Conservation (phyloP, 2,329 filamentous ascomycete species). For the Alternaria ventricosa region DNA sequence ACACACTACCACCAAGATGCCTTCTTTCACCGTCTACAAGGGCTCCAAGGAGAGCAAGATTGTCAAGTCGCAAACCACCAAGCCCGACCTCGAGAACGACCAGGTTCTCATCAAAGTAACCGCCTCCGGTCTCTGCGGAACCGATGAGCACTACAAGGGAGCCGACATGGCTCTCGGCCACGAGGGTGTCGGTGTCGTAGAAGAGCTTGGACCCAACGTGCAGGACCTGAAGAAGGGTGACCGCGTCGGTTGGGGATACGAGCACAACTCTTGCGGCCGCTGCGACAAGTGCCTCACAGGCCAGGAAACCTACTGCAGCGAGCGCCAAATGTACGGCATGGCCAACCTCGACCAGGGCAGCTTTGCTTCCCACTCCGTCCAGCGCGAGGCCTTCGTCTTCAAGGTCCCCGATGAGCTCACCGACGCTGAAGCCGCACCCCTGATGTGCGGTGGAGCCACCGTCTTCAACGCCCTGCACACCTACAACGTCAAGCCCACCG, state of each 20-base stretch:
- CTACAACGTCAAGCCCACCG: slow-evolving; percentile 54
- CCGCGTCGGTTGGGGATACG: slow-evolving; percentile 57
- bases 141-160: slow-evolving; percentile 56
- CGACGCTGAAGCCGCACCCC: slow-evolving; percentile 56
- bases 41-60: slow-evolving; percentile 66
- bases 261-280: slow-evolving; percentile 53
- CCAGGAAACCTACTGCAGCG: slow-evolving; percentile 53
- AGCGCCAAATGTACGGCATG: slow-evolving; percentile 53
- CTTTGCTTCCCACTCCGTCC: slow-evolving; percentile 56
- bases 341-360: slow-evolving; percentile 57
- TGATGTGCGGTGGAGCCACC: slow-evolving; percentile 60
- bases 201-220: slow-evolving; percentile 55
- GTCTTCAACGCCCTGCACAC: slow-evolving; percentile 57
- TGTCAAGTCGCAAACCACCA: slow-evolving; percentile 57
- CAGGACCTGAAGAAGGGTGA: slow-evolving; percentile 58
- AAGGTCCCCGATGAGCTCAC: slow-evolving; percentile 53
- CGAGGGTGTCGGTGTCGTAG: slow-evolving; percentile 62
- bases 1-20: slow-evolving; percentile 33
- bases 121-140: slow-evolving; percentile 71
- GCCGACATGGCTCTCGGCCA: slow-evolving; percentile 60
- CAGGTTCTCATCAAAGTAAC: slow-evolving; percentile 69
- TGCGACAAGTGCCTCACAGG: slow-evolving; percentile 56
- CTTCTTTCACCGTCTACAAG: slow-evolving; percentile 68
- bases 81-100: slow-evolving; percentile 54
- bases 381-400: slow-evolving; percentile 57